A percentile compares a stretch with the other conserved stretches of the same genome.
These are phyloP conservation scores for Diplodia sapinea DNA, from an alignment of 2,329 filamentous ascomycete species.

Conservation along the genomic window DNA sequence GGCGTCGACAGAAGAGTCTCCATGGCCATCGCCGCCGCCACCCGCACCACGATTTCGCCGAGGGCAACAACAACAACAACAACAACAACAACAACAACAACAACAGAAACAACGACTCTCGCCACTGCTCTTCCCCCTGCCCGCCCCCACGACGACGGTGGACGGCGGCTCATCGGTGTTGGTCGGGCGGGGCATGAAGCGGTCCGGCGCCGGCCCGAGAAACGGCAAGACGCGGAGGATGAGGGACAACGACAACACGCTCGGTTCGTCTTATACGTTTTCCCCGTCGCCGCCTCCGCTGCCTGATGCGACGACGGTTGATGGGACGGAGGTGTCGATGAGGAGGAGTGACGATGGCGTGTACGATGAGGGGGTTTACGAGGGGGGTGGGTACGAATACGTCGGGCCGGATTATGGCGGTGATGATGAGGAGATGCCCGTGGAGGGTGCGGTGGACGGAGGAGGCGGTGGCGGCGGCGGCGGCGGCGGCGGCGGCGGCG, in stretches of 20 bases:
- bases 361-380: neutral
- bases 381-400: neutral
- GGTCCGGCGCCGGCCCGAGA: neutral
- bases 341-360: neutral
- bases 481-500: neutral
- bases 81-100: no score
- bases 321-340: constrained; percentile 3
- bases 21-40: neutral
- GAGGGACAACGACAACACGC: neutral
- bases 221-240: neutral
- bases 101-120: neutral
- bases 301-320: neutral
- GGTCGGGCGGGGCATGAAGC: neutral
- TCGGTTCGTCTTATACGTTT: no score
- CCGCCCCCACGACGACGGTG: neutral
- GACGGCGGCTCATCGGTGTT: neutral
- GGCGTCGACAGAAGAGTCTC: no score
- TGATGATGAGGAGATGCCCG: neutral
- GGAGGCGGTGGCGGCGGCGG: neutral
- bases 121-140: neutral
- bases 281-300: neutral
- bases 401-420: neutral
- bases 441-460: neutral
- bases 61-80: no score
- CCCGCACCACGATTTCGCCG: neutral